Conservation (phyloP, 1,284 basidiomycete genomes). For the Phylloboletellus chloephorus region DNA sequence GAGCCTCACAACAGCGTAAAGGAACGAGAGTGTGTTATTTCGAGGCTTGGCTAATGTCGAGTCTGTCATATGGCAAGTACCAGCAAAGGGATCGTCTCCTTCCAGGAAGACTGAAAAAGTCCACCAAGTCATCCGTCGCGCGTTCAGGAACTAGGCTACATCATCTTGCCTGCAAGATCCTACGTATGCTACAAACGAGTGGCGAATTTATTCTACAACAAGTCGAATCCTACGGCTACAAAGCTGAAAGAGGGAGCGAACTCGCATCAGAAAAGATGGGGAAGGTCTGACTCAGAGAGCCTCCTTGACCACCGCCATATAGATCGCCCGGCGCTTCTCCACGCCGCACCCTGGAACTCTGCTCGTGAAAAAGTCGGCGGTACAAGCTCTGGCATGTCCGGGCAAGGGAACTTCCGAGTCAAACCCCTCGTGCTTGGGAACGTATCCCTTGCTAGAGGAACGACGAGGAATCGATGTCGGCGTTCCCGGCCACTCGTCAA, state of each 20-base stretch:
- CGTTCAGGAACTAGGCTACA: too few species aligned
- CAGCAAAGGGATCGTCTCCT: too few species aligned
- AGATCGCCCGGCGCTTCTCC: slow-evolving; percentile 27
- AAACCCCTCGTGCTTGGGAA: not conserved
- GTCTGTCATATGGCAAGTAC: too few species aligned
- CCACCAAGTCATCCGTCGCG: too few species aligned
- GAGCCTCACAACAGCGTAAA: too few species aligned
- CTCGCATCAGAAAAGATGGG: too few species aligned
- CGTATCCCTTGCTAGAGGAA: slow-evolving; percentile 6
- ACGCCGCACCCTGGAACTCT: not conserved
- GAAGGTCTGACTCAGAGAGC: slow-evolving; percentile 4
- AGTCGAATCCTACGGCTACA: slow-evolving; percentile 22
- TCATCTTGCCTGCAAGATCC: not conserved
- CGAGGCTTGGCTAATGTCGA: too few species aligned
- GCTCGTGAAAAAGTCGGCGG: not conserved
- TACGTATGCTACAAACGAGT: slow-evolving; percentile 16
- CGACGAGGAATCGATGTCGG: slow-evolving; percentile 12
- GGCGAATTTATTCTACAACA: slow-evolving; percentile 8
- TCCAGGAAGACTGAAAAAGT: too few species aligned
- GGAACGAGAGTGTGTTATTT: too few species aligned
- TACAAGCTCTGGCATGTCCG: not conserved
- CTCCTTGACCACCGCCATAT: slow-evolving; percentile 40
- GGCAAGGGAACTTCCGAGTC: slow-evolving; percentile 2
- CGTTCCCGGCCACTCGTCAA: slow-evolving; percentile 20
- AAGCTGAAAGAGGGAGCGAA: slow-evolving; percentile 1